These are phyloP conservation scores for Orbilia ellipsospora DNA, from an alignment of 2,329 filamentous ascomycete genomes.

Conservation along the genomic window DNA sequence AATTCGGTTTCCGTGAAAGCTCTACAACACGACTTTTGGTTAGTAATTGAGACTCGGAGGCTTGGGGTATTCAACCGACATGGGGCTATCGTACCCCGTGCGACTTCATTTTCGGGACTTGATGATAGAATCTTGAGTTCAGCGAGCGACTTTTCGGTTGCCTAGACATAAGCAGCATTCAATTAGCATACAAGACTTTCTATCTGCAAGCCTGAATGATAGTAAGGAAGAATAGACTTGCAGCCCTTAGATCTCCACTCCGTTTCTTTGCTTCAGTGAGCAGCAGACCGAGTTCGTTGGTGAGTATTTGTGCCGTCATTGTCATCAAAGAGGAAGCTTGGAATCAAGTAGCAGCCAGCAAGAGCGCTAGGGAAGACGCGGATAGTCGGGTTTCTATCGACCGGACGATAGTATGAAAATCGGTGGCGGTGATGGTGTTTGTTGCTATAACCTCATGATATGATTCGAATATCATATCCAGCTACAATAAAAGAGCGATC, in stretches of 20 bases:
- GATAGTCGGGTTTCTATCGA: too few species aligned
- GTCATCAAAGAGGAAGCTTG: neutral
- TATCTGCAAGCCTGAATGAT: neutral
- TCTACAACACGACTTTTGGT: constrained; percentile 68
- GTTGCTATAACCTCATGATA: too few species aligned
- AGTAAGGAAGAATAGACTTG: constrained; percentile 62
- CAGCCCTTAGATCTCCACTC: constrained; percentile 87
- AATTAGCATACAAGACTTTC: neutral
- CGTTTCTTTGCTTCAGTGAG: constrained; percentile 97
- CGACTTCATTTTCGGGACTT: constrained; percentile 79
- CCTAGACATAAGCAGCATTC: constrained; percentile 66
- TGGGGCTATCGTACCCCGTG: constrained; percentile 63
- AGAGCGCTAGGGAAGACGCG: too few species aligned
- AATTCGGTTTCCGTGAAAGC: constrained; percentile 80
- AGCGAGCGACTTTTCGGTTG: constrained; percentile 90
- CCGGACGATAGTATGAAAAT: too few species aligned
- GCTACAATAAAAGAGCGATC: too few species aligned
- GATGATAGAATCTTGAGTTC: constrained; percentile 82
- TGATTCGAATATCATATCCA: too few species aligned
- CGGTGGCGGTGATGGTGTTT: too few species aligned
- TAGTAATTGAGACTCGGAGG: too few species aligned
- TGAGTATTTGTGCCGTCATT: constrained; percentile 94
- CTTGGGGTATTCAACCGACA: too few species aligned
- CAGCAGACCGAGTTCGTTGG: constrained; percentile 86
- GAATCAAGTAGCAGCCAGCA: neutral